Evolutionary conservation across 179 eudicot genomes (phyloP).

Genomic region (Spergularia azorica): DNA sequence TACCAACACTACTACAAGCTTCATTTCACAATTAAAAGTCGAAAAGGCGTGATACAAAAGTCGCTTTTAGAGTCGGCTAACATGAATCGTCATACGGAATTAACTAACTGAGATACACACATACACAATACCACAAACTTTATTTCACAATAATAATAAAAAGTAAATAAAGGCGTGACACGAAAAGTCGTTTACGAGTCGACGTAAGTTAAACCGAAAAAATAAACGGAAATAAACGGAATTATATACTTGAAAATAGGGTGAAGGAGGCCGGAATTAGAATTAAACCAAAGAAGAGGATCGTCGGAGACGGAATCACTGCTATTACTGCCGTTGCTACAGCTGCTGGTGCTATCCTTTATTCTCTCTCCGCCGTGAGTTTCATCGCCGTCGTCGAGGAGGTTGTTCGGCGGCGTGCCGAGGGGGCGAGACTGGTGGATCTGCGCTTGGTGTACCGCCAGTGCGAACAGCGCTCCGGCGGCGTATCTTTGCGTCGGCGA

Average conservation of each 20-base stretch:
- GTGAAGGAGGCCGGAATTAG: conserved; percentile 62
- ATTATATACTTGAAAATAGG: conserved; percentile 65
- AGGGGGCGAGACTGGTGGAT: conserved; percentile 70
- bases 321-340: conserved; percentile 44
- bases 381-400: conserved; percentile 22
- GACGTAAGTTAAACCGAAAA: neutral
- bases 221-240: neutral
- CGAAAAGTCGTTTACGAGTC: too few relatives aligned
- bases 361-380: conserved; percentile 25
- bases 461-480: conserved; percentile 69
- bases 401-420: conserved; percentile 29
- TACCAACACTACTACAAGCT: too few relatives aligned
- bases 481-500: conserved; percentile 76
- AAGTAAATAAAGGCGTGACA: too few relatives aligned
- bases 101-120: too few relatives aligned
- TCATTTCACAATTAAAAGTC: too few relatives aligned
- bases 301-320: conserved; percentile 66
- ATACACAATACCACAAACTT: too few relatives aligned
- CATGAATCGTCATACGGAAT: too few relatives aligned
- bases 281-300: conserved; percentile 73
- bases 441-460: conserved; percentile 79
- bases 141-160: too few relatives aligned
- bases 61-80: too few relatives aligned
- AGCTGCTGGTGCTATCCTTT: conserved; percentile 38
- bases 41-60: too few relatives aligned